Evolutionary conservation across 129 eudicot species (phyloP).

Genomic region (Tanacetum coccineum): DNA sequence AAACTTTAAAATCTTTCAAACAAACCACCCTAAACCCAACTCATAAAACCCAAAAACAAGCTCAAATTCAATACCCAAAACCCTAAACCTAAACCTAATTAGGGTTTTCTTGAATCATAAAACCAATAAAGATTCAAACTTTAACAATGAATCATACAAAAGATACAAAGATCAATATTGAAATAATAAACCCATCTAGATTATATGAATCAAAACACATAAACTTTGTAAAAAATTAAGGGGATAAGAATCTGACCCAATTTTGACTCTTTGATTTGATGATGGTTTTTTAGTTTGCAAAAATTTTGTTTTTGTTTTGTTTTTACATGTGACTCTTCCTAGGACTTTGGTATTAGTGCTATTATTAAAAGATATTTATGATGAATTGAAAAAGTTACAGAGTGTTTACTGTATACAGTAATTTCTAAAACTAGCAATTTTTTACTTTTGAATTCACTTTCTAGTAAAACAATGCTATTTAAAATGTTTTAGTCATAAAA

Average conservation of each 20-base stretch:
- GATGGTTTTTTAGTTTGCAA: background rate
- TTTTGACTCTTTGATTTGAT: too few relatives aligned
- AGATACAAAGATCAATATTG: constrained; percentile 10
- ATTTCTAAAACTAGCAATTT: too few relatives aligned
- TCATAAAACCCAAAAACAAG: constrained; percentile 1
- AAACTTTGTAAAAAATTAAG: background rate
- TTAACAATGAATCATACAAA: constrained; percentile 14
- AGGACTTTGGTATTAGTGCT: background rate
- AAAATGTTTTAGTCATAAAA: too few relatives aligned
- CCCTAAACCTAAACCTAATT: too few relatives aligned
- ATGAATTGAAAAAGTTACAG: too few relatives aligned
- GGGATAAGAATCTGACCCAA: constrained; percentile 9
- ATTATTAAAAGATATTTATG: too few relatives aligned
- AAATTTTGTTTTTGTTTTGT: background rate
- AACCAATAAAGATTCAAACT: constrained; percentile 20
- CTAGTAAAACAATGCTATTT: too few relatives aligned
- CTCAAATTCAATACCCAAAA: constrained; percentile 3
- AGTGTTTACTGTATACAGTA: too few relatives aligned
- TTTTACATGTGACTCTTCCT: background rate
- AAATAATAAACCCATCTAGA: constrained; percentile 4
- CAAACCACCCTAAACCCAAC: background rate
- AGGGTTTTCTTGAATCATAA: constrained; percentile 30
- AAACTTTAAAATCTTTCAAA: background rate
- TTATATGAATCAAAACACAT: constrained; percentile 12
- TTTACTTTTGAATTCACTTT: too few relatives aligned